Evolutionary conservation across 2,329 filamentous ascomycete genomes (phyloP).

Genomic region (Graphilbum fragrans): DNA sequence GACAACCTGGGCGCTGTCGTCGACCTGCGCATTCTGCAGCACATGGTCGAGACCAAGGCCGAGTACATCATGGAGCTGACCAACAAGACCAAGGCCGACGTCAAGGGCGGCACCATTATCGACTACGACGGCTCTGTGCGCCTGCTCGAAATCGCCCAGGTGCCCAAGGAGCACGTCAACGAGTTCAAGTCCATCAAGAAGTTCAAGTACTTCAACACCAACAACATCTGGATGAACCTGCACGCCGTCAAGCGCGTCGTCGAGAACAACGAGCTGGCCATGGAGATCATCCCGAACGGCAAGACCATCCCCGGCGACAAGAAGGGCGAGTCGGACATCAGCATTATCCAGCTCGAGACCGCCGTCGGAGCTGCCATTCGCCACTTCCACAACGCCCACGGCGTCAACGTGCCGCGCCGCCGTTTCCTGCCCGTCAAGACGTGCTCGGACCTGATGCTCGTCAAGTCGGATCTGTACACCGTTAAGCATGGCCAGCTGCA

Average conservation of each 20-base stretch:
- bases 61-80: constrained; percentile 99
- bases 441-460: constrained; percentile 97
- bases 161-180: constrained; percentile 99
- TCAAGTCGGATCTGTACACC: constrained; percentile 98
- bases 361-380: constrained; percentile 97
- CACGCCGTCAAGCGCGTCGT: constrained; percentile 97
- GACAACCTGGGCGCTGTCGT: constrained; percentile 98
- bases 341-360: constrained; percentile 96
- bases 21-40: constrained; percentile 93
- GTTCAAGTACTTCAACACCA: constrained; percentile 99
- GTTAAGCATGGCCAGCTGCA: constrained; percentile 97
- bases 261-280: constrained; percentile 94
- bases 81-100: constrained; percentile 99
- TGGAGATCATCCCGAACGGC: constrained; percentile 99
- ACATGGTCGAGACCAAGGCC: constrained; percentile 95
- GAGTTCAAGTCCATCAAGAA: constrained; percentile 99
- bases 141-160: constrained; percentile 96
- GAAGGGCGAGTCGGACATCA: constrained; percentile 98
- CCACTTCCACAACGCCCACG: constrained; percentile 96
- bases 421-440: constrained; percentile 99
- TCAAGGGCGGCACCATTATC: constrained; percentile 99
- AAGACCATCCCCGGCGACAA: constrained; percentile 98
- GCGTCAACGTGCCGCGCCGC: constrained; percentile 94
- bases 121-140: constrained; percentile 96
- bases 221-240: constrained; percentile 99